Evolutionary conservation across 2,329 filamentous ascomycete genomes (phyloP).

Genomic region (Clarireedia homoeocarpa): DNA sequence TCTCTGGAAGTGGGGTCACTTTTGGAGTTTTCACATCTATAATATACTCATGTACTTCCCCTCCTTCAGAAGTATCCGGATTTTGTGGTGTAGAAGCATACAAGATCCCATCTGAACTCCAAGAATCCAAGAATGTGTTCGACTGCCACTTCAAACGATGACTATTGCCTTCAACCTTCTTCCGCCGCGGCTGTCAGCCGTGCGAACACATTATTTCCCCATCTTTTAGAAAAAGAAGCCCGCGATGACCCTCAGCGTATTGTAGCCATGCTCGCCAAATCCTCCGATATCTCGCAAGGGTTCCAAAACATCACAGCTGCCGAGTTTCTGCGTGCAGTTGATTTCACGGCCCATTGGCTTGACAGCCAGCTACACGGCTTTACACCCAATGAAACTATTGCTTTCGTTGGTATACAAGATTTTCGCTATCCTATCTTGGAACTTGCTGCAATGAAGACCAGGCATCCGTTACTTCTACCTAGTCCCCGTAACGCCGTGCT

Average conservation of each 20-base stretch:
- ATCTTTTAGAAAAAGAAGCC: slow-evolving; percentile 14
- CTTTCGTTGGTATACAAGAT: slow-evolving; percentile 21
- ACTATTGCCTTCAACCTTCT: neutral
- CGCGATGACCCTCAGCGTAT: slow-evolving; percentile 6
- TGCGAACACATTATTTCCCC: slow-evolving; percentile 10
- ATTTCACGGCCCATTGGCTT: slow-evolving; percentile 20
- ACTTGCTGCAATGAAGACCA: slow-evolving; percentile 8
- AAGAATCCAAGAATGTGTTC: neutral
- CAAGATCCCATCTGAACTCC: neutral
- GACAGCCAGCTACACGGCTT: neutral
- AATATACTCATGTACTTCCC: too few relatives aligned
- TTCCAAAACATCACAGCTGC: slow-evolving; percentile 13
- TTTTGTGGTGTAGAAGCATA: neutral
- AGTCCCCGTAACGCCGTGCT: slow-evolving; percentile 15
- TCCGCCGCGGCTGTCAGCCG: neutral
- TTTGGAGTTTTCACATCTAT: too few relatives aligned
- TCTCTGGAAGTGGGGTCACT: too few relatives aligned
- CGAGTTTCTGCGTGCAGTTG: slow-evolving; percentile 15
- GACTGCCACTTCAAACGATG: too few relatives aligned
- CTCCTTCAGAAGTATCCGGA: too few relatives aligned
- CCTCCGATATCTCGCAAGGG: neutral
- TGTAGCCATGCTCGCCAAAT: slow-evolving; percentile 13
- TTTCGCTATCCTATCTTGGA: slow-evolving; percentile 17
- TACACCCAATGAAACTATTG: slow-evolving; percentile 8
- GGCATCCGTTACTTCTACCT: slow-evolving; percentile 15